Percentiles rank a stretch among this genome's conserved stretches.
phyloP scores from a whole-genome alignment of 1,139 yeast genomes.

The Candida anutae region DNA sequence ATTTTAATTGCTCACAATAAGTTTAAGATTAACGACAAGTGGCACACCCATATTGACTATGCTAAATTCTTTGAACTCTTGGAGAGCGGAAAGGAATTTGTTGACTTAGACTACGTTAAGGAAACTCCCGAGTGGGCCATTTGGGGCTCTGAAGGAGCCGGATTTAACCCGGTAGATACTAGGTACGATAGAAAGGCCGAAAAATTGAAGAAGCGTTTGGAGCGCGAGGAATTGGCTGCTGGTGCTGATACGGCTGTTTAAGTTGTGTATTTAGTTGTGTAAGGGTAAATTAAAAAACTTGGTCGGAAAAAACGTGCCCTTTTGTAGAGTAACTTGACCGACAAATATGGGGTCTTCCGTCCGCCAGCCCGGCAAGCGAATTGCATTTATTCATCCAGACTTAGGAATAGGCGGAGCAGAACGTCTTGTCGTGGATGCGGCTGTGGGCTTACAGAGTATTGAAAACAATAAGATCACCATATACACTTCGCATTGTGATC shows the following conservation, averaged over 20 bases:
- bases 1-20: slow-evolving; percentile 71
- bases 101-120: slow-evolving; percentile 70
- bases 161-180: slow-evolving; percentile 82
- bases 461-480: slow-evolving; percentile 55
- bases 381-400: slow-evolving; percentile 94
- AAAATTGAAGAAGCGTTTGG: slow-evolving; percentile 38
- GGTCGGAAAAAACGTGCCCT: not conserved
- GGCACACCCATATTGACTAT: slow-evolving; percentile 91
- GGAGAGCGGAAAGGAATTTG: slow-evolving; percentile 56
- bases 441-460: slow-evolving; percentile 70
- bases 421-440: slow-evolving; percentile 89
- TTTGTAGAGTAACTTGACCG: not conserved
- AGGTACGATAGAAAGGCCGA: slow-evolving; percentile 63
- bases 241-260: too few relatives aligned
- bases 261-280: not conserved
- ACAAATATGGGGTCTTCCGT: not conserved
- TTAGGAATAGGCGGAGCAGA: slow-evolving; percentile 97
- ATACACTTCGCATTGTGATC: slow-evolving; percentile 87
- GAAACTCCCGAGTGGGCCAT: slow-evolving; percentile 89
- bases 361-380: slow-evolving; percentile 7
- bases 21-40: slow-evolving; percentile 61
- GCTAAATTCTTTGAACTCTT: slow-evolving; percentile 66
- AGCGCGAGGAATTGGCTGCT: slow-evolving; percentile 28
- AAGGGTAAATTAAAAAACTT: slow-evolving; percentile 1
- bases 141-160: slow-evolving; percentile 80